Conservation (phyloP, 208 protist genomes). For the Crithidia sp. region DNA sequence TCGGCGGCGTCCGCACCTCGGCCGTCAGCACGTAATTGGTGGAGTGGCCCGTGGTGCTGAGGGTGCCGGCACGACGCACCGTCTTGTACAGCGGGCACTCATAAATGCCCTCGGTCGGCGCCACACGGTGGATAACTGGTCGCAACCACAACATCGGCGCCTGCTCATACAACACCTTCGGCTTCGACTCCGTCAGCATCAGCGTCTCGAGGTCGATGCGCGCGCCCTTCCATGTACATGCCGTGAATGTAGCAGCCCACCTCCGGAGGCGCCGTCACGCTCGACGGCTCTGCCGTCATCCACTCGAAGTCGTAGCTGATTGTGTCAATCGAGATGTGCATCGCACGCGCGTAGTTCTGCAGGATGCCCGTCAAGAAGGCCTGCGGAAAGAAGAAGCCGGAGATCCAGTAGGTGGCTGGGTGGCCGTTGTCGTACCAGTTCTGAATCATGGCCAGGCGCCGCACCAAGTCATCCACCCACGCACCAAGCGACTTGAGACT, state of each 20-base stretch:
- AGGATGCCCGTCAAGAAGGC: constrained; percentile 94
- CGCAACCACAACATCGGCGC: constrained; percentile 95
- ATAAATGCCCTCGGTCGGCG: constrained; percentile 65
- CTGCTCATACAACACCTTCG: constrained; percentile 94
- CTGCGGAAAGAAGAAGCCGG: constrained; percentile 98
- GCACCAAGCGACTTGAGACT: constrained; percentile 94
- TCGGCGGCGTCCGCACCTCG: constrained; percentile 94
- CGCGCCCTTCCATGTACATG: constrained; percentile 96
- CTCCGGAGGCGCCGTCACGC: constrained; percentile 57
- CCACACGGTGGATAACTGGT: constrained; percentile 78
- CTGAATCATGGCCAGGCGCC: constrained; percentile 93
- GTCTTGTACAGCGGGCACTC: constrained; percentile 96
- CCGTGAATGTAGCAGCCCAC: constrained; percentile 95
- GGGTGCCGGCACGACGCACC: constrained; percentile 92
- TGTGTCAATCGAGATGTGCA: constrained; percentile 95
- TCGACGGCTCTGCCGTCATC: constrained; percentile 46
- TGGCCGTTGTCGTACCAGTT: constrained; percentile 95
- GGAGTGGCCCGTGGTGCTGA: constrained; percentile 98
- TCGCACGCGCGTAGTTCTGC: constrained; percentile 95
- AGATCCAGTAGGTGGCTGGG: constrained; percentile 95
- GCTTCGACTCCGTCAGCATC: constrained; percentile 86
- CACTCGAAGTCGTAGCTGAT: constrained; percentile 94
- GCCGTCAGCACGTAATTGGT: constrained; percentile 98
- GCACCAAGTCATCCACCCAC: constrained; percentile 95
- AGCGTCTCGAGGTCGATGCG: constrained; percentile 70